A percentile compares a stretch with the other conserved stretches of the same genome.
These are phyloP conservation scores for Magnolia sinica DNA, from an alignment of 164 flowering plant species.

Conservation along the genomic window DNA sequence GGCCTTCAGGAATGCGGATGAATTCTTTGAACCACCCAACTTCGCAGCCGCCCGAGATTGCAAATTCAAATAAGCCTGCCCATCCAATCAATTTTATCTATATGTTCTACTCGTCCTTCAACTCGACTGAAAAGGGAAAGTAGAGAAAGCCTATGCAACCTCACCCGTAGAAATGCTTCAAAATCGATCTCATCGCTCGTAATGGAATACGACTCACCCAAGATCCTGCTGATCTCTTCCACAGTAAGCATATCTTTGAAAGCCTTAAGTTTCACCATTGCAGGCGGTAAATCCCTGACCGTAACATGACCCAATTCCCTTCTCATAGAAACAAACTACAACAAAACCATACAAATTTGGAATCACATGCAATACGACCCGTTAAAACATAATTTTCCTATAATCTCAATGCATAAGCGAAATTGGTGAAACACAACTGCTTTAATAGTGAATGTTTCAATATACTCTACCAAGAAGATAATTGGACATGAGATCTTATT, in stretches of 20 bases:
- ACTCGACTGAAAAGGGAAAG: background rate
- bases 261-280: conserved; percentile 59
- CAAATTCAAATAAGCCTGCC: conserved; percentile 61
- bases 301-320: conserved; percentile 31
- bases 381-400: background rate
- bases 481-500: no score
- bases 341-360: background rate
- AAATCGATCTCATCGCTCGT: conserved; percentile 60
- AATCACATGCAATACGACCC: background rate
- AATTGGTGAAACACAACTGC: background rate
- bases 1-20: conserved; percentile 80
- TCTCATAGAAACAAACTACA: conserved; percentile 48
- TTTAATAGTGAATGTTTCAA: background rate
- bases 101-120: background rate
- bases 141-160: conserved; percentile 6
- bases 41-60: conserved; percentile 56
- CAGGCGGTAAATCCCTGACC: conserved; percentile 61
- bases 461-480: no score
- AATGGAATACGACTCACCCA: conserved; percentile 46
- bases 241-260: conserved; percentile 41
- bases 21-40: conserved; percentile 49
- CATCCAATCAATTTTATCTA: conserved; percentile 2
- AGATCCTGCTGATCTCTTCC: conserved; percentile 51
- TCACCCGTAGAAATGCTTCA: conserved; percentile 73
- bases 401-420: background rate